Evolutionary conservation across 768 basidiomycete genomes (phyloP).

Genomic region (Leccinum obscurum): DNA sequence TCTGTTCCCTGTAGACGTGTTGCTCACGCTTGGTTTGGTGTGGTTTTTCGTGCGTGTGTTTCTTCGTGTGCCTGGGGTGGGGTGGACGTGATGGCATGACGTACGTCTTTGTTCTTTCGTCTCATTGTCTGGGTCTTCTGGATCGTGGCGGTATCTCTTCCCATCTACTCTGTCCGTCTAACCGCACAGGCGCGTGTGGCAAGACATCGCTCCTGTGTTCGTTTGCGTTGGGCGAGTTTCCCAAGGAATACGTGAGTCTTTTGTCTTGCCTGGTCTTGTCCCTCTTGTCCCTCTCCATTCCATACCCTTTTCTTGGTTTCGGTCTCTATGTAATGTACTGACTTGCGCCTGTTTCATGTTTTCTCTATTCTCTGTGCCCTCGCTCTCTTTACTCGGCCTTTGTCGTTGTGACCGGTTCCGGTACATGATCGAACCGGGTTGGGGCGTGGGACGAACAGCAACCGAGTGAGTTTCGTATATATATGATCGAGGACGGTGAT

Average conservation of each 20-base stretch:
- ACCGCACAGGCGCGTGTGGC: slow-evolving; percentile 78
- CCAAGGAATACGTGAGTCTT: slow-evolving; percentile 86
- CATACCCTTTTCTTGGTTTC: background rate
- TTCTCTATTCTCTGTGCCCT: background rate
- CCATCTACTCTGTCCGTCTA: background rate
- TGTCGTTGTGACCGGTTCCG: background rate
- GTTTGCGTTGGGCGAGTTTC: slow-evolving; percentile 93
- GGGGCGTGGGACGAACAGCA: slow-evolving; percentile 34
- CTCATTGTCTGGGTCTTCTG: background rate
- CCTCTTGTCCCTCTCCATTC: background rate
- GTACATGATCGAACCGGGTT: background rate
- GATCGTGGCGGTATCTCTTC: too few relatives aligned
- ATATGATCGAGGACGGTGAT: background rate
- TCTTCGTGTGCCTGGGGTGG: background rate
- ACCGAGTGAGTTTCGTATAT: slow-evolving; percentile 41
- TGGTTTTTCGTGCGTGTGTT: background rate
- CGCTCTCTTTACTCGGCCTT: background rate
- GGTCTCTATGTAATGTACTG: background rate
- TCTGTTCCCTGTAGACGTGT: background rate
- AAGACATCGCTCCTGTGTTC: slow-evolving; percentile 92
- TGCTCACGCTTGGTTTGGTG: background rate
- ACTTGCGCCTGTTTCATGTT: background rate
- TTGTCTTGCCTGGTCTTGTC: slow-evolving; percentile 4
- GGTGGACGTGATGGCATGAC: background rate
- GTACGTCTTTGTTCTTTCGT: background rate